Percentiles rank a stretch among this genome's conserved stretches.
phyloP scores from a whole-genome alignment of 768 basidiomycete genomes.

The Boletus bicolor region DNA sequence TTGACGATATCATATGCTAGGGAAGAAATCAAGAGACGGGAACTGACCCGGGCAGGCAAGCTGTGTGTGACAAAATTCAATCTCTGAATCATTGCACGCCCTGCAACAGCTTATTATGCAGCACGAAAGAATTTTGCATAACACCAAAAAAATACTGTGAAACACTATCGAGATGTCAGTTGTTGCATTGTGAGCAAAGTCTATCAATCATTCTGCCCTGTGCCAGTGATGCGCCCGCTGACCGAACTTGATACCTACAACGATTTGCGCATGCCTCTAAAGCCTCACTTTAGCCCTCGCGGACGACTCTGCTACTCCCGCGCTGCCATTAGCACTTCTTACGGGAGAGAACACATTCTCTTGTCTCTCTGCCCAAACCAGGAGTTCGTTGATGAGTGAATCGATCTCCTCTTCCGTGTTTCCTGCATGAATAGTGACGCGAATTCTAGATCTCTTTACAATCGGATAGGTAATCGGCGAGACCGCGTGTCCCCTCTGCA shows the following conservation, averaged over 20 bases:
- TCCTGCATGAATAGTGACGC: slow-evolving; percentile 14
- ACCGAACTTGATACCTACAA: background rate
- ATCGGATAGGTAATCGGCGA: slow-evolving; percentile 11
- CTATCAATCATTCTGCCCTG: background rate
- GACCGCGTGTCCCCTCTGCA: slow-evolving; percentile 14
- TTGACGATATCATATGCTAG: too few relatives aligned
- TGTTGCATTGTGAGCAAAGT: background rate
- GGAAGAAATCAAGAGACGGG: too few relatives aligned
- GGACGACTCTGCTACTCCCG: background rate
- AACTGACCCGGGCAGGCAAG: too few relatives aligned
- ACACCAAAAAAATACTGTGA: background rate
- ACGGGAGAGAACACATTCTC: background rate
- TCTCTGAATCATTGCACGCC: background rate
- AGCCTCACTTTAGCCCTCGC: slow-evolving; percentile 11
- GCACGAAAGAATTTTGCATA: background rate
- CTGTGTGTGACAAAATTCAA: background rate
- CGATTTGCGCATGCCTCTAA: background rate
- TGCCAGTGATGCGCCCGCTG: background rate
- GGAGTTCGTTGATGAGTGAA: slow-evolving; percentile 2
- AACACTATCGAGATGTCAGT: background rate
- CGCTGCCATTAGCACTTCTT: background rate
- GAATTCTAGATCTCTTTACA: slow-evolving; percentile 18
- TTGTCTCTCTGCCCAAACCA: slow-evolving; percentile 11
- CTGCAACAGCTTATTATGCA: too few relatives aligned
- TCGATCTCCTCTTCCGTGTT: slow-evolving; percentile 21